Conservation (phyloP, 371 early-diverging fungal genomes). For the Lichtheimia corymbifera region DNA sequence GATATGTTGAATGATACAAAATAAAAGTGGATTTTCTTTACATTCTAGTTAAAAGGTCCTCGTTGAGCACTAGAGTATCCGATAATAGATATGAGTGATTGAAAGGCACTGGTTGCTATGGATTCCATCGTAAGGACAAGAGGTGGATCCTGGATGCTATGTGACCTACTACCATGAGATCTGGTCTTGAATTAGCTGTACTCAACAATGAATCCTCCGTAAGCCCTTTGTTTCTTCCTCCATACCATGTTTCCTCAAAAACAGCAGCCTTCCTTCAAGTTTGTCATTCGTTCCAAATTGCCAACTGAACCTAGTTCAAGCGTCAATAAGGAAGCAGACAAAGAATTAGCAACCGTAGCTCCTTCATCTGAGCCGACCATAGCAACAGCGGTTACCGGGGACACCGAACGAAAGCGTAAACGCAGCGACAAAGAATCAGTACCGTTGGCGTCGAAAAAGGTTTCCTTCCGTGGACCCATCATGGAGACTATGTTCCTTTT, state of each 20-base stretch:
- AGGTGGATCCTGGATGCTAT: not conserved
- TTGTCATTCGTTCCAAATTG: conserved; percentile 42
- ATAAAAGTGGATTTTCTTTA: too few species aligned
- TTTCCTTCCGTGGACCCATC: not conserved
- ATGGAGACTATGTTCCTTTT: not conserved
- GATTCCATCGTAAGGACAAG: not conserved
- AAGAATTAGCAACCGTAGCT: not conserved
- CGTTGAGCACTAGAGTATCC: too few species aligned
- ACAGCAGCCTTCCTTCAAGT: conserved; percentile 43
- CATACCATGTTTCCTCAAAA: conserved; percentile 40
- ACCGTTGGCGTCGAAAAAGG: conserved; percentile 41
- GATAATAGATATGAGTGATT: not conserved
- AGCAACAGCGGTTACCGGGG: conserved; percentile 3
- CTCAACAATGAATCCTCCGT: not conserved
- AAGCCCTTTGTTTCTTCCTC: not conserved
- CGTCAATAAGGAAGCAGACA: not conserved
- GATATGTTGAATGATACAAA: too few species aligned
- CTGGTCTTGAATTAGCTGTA: too few species aligned
- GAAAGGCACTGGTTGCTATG: not conserved
- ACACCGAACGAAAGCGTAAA: conserved; percentile 40
- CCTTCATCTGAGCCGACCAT: conserved; percentile 6
- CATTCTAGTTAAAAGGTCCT: too few species aligned
- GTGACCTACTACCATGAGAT: too few species aligned
- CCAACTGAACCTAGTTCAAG: conserved; percentile 8
- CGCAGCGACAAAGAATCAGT: conserved; percentile 27